Evolutionary conservation across 1,284 basidiomycete species (phyloP).

Genomic region (Trametes pubescens): DNA sequence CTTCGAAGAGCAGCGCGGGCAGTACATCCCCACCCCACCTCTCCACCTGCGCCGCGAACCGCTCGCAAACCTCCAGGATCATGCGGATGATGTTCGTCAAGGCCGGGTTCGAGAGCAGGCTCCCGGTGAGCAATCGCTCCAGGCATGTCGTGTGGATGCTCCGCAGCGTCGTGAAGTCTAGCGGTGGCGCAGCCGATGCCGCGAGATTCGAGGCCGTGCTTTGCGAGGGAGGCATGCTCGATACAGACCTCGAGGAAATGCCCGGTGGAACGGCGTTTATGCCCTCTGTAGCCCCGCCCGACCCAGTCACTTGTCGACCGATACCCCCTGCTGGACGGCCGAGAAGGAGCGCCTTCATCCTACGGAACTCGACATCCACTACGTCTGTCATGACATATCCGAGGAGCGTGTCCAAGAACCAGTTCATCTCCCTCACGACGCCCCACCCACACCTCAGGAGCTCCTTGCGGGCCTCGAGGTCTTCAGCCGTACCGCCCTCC

Average conservation of each 20-base stretch:
- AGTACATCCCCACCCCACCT: constrained; percentile 93
- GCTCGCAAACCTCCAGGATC: constrained; percentile 84
- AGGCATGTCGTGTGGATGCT: constrained; percentile 84
- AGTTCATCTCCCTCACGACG: constrained; percentile 85
- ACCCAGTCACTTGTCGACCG: constrained; percentile 36
- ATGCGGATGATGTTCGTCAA: constrained; percentile 71
- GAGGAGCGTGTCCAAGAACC: constrained; percentile 87
- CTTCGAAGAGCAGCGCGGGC: constrained; percentile 83
- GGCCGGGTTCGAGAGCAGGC: constrained; percentile 74
- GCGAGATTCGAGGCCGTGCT: constrained; percentile 34
- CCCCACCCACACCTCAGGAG: constrained; percentile 87
- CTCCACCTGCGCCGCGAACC: constrained; percentile 85
- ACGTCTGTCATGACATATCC: constrained; percentile 92
- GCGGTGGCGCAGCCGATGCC: constrained; percentile 42
- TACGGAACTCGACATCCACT: constrained; percentile 83
- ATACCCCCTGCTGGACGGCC: constrained; percentile 26
- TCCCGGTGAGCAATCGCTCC: constrained; percentile 81
- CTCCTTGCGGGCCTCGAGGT: constrained; percentile 66
- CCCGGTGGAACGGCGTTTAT: constrained; percentile 15
- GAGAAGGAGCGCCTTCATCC: constrained; percentile 65
- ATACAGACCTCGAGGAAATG: constrained; percentile 23
- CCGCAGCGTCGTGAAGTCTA: constrained; percentile 89
- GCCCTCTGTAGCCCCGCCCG: constrained; percentile 16
- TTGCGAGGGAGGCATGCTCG: constrained; percentile 34
- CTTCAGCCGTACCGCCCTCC: constrained; percentile 83